Evolutionary conservation across 805 yeast species (phyloP).

Genomic region (Candida pseudofarinosa): DNA sequence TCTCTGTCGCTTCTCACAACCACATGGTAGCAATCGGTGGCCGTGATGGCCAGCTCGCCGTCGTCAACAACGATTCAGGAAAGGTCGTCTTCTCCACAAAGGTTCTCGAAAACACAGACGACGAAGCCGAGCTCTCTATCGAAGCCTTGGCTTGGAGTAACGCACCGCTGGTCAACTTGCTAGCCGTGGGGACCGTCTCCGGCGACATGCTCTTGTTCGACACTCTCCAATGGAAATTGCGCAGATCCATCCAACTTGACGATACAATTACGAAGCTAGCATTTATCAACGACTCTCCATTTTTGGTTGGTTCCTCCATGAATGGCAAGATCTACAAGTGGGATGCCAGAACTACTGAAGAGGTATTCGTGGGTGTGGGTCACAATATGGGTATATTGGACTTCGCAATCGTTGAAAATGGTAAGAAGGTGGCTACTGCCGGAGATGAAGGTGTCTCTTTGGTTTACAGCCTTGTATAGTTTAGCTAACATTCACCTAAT

Average conservation of each 20-base stretch:
- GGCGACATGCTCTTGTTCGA: constrained; percentile 86
- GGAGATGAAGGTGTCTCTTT: constrained; percentile 96
- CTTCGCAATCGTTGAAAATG: constrained; percentile 64
- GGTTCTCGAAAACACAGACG: constrained; percentile 53
- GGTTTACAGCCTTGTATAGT: constrained; percentile 41
- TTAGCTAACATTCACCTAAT: too few species aligned
- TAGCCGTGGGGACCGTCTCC: constrained; percentile 87
- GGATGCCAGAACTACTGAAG: constrained; percentile 85
- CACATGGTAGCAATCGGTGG: constrained; percentile 74
- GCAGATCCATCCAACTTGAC: constrained; percentile 64
- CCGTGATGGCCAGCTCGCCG: constrained; percentile 78
- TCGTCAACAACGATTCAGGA: constrained; percentile 76
- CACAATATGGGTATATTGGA: constrained; percentile 94
- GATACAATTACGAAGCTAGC: constrained; percentile 81
- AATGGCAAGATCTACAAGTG: constrained; percentile 82
- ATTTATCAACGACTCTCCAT: constrained; percentile 58
- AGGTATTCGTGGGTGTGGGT: constrained; percentile 76
- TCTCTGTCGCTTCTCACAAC: constrained; percentile 54
- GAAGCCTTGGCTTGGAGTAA: constrained; percentile 75
- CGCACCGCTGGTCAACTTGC: constrained; percentile 45
- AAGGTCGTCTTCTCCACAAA: constrained; percentile 61
- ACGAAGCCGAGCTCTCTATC: constrained; percentile 40
- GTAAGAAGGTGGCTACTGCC: constrained; percentile 76
- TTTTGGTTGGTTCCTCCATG: constrained; percentile 69
- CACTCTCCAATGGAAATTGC: constrained; percentile 78